Evolutionary conservation across 495 filamentous ascomycete species (phyloP), one percentile per base, ranked within the genome.

Genomic region (Cercophora newfieldiana): DNA sequence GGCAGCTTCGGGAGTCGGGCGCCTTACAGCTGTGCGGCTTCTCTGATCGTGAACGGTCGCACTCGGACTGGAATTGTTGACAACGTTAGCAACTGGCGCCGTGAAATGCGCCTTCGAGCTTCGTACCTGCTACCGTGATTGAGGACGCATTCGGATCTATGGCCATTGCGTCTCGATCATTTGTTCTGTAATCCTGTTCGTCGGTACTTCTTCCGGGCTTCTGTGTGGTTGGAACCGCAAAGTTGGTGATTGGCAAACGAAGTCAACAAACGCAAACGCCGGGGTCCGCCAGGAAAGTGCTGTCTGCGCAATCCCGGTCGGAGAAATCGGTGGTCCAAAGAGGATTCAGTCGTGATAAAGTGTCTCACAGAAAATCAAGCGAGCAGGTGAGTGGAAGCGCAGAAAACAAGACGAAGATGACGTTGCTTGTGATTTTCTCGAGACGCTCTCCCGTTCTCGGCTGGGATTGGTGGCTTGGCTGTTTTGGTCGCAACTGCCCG

Each of bases 41-140:
- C 87, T 77, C 86, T 73, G 69, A 93, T 92, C 51, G 89, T 99
- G 74, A 99, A 99, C 5, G 95, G 95, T 68, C 95, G 91, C 55
- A 99, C 95, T 75, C 95, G 88, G 67, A 99, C 93, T 83, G 80
- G 79, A 80, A 44, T 48, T 57, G 69, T 56, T 48, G 64, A 50
- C 28, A 6, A 53, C 22, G 18, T 24, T n/a, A 22, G 7, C 21
- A n/a, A 26, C 1, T 4, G 4, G 1, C 5, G 48, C 19, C 10
- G 18, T 7, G 18, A 48, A n/a, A 59, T 29, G 57, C 28, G 53
- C 22, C 22, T 7, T 24, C 19, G 30, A 30, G 8, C 21, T 50
- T 51, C 80, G 28, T 78, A 86, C 84, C 82, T 64, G 87, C 83
- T 67, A 91, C 88, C 33, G 87, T 88, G 73, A 97, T 78, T 1